A percentile compares a stretch with the other conserved stretches of the same genome.
phyloP scores from a whole-genome alignment of 2,329 filamentous ascomycete genomes.

The Alternaria infectoria region DNA sequence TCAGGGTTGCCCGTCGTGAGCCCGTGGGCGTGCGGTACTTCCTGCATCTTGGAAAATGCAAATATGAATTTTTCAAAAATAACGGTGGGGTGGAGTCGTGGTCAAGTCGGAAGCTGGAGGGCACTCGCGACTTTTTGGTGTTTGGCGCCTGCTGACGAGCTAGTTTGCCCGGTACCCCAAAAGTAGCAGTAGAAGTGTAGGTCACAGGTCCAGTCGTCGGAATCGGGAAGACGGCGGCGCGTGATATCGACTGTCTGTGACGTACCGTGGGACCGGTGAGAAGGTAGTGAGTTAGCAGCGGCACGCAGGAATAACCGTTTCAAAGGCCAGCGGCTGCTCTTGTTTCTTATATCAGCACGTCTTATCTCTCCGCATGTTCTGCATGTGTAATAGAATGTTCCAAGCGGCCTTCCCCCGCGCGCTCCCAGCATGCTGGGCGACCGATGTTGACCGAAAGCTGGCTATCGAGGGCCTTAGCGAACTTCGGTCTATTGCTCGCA shows the following conservation, averaged over 20 bases:
- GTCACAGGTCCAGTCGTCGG: slow-evolving; percentile 19
- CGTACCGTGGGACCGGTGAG: slow-evolving; percentile 7
- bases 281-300: not conserved
- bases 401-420: slow-evolving; percentile 17
- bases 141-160: slow-evolving; percentile 14
- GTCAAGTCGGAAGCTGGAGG: slow-evolving; percentile 4
- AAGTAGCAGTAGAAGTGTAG: slow-evolving; percentile 29
- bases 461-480: slow-evolving; percentile 3
- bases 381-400: slow-evolving; percentile 27
- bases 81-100: not conserved
- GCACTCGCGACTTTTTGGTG: slow-evolving; percentile 20
- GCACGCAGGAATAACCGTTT: not conserved
- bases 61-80: not conserved
- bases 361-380: slow-evolving; percentile 25
- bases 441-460: slow-evolving; percentile 20
- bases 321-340: not conserved
- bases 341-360: slow-evolving; percentile 14
- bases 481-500: slow-evolving; percentile 1
- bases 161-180: slow-evolving; percentile 14
- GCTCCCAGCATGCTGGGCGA: slow-evolving; percentile 14
- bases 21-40: slow-evolving; percentile 17
- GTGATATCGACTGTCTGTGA: slow-evolving; percentile 4
- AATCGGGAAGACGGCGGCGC: not conserved
- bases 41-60: slow-evolving; percentile 25
- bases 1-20: slow-evolving; percentile 8